These are phyloP conservation scores for Leccinum fuscescens DNA, from an alignment of 1,284 basidiomycete genomes.

Conservation along the genomic window DNA sequence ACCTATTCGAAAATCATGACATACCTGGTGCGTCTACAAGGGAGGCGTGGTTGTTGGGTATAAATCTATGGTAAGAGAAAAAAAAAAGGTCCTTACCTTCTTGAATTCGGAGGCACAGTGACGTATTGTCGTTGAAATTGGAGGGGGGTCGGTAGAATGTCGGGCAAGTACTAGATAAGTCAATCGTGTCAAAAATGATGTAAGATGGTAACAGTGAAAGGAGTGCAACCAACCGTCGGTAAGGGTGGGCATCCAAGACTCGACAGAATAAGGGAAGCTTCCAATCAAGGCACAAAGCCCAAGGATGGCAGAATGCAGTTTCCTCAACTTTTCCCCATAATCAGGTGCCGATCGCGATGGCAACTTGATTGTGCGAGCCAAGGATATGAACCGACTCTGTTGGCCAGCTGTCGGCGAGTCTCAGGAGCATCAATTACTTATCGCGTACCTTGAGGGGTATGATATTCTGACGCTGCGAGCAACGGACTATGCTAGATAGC, in stretches of 20 bases:
- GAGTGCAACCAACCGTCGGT: slow-evolving; percentile 56
- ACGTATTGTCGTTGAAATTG: slow-evolving; percentile 88
- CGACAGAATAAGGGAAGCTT: slow-evolving; percentile 77
- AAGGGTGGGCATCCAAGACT: slow-evolving; percentile 74
- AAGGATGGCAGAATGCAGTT: slow-evolving; percentile 86
- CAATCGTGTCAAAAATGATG: slow-evolving; percentile 7
- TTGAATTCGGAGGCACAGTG: slow-evolving; percentile 89
- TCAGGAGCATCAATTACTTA: neutral
- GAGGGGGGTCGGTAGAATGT: slow-evolving; percentile 88
- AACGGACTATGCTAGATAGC: slow-evolving; percentile 87
- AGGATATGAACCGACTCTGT: slow-evolving; percentile 76
- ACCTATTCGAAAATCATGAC: slow-evolving; percentile 23
- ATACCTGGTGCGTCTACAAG: slow-evolving; percentile 67
- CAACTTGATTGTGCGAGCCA: slow-evolving; percentile 63
- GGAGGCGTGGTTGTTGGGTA: slow-evolving; percentile 14
- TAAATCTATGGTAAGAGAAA: slow-evolving; percentile 12
- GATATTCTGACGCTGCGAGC: slow-evolving; percentile 89
- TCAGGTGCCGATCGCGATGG: slow-evolving; percentile 69
- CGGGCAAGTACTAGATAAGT: slow-evolving; percentile 61
- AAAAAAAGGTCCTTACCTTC: slow-evolving; percentile 50
- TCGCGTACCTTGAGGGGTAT: slow-evolving; percentile 72
- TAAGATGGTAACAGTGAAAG: neutral
- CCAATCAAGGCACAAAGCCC: slow-evolving; percentile 85
- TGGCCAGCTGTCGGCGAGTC: slow-evolving; percentile 3
- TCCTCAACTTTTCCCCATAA: slow-evolving; percentile 74